Base-by-base conservation (phyloP, 2,329 filamentous ascomycete genomes). In the Penicillium concentricum region DNA sequence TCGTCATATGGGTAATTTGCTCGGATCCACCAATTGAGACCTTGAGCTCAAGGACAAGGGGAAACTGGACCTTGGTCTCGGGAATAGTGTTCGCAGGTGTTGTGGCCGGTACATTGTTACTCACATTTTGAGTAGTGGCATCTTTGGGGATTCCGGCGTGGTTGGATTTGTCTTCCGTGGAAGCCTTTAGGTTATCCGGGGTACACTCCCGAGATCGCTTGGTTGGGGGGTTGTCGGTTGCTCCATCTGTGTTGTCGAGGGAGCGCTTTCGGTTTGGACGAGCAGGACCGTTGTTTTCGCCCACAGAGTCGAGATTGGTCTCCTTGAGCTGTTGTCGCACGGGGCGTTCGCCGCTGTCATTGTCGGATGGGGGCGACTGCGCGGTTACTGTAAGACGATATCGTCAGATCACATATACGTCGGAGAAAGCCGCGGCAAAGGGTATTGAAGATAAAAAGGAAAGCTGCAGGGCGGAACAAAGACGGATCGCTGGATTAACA, bases 291-390 rank as follows among this genome's bases (percentile, higher is more conserved):
- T 52, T 54, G n/a, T 58, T 57, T 61, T 68, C 44, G 56, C 58
- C 46, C 61, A 62, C 49, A n/a, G 57, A 50, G 38, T 80, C 80
- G 54, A 87, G 84, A n/a, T 81, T 79, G 4, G 84, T 85, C 65
- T 86, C 81, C 70, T 84, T 82, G 52, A 87, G 74, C 71, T 85
- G 83, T 68, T 86, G 81, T 56, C 84, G 76, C 37, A 86, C 82
- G 9, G 83, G 83, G 58, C 79, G 80, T 69, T 86, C 84, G 58
- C 81, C 79, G 47, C 70, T 65, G 37, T 76, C 74, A 59, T 75
- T 73, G 61, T 75, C 74, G 34, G 69, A 74, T 43, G 60, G 60
- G 52, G 69, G 69, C 43, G 69, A 68, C 52, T 68, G 61, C 56
- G 60, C 59, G 51, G 60, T 61, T 54, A 61, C 63, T 67, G 48